Evolutionary conservation across 441 rosid genomes (phyloP), one percentile per base, ranked within the genome.

Genomic region (Erodium trifolium): DNA sequence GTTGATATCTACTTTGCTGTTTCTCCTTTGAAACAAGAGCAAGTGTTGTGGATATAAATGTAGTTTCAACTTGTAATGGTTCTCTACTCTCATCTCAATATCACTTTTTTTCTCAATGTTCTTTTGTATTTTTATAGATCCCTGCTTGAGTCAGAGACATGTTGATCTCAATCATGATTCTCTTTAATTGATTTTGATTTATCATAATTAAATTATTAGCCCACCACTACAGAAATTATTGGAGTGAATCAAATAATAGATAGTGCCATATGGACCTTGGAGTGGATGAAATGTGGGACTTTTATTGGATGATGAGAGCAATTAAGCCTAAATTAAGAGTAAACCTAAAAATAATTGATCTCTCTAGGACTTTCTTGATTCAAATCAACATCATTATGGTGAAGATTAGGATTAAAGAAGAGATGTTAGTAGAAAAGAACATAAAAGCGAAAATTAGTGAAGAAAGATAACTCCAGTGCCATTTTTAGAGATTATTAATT

Each of bases 191-290:
- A 71, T 75, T 68, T 72, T 39, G 39, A 51, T 73, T 67, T 67
- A 68, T 67, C 71, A 67, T 35, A 68, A 19, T 70, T 79, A 19
- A 68, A 76, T 67, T 79, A 78, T 77, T 76, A 47, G 72, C 71
- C 73, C 75, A 71, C 77, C 76, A 31, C 73, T 43, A 66, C 55
- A 34, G 72, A 71, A 74, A 66, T 37, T 37, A 37, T 37, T 37
- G 41, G 41, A 37, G 41, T 37, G 41, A 37, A 37, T 37, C 41
- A 37, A 37, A 37, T 37, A 37, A 37, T 37, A 37, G 41, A 37
- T 37, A 5, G 41, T 37, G 41, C 41, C 41, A 4, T 37, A 37
- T 37, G 41, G 41, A 5, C 3, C 41, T 37, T 37, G 41, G 41
- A 37, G 41, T 37, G 41, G 41, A 37, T 4, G 41, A 7, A 37